Base-by-base conservation (phyloP, 495 filamentous ascomycete genomes). In the Saxispiralis lemnorum region DNA sequence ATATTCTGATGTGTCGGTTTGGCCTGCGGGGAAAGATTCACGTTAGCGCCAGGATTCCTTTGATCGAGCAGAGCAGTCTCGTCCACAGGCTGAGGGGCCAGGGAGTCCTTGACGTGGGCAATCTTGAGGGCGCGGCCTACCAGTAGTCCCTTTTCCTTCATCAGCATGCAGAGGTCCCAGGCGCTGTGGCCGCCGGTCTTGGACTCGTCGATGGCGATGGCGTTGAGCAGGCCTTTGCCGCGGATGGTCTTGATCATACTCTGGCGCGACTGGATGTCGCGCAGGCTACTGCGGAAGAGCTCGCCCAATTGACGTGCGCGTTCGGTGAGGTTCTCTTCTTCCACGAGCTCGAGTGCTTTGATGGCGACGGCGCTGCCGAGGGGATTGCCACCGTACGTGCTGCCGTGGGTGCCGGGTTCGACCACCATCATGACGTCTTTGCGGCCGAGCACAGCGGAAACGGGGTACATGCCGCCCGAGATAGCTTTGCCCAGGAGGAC, bases 1-100 rank as follows among this genome's bases (percentile, higher is more conserved):
- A 96, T 96, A 59, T 96, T 95, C 53, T 93, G 76, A 62, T 97
- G 89, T 30, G 92, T 99, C 9, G 92, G 92, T 72, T 99, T 99
- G 45, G 89, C 89, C 83, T 93, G 59, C 28, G 41, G 39, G 33
- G 46, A 49, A 38, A 36, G 13, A 9, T 28, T 28, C 40, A 14
- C 15, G 53, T 14, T 24, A 45, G 43, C 46, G 32, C 39, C 36
- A 17, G 41, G 39, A 43, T 55, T 35, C 15, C 18, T 10, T 9
- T 28, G 24, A 28, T 28, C 24, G 24, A 28, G 24, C 24, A 28
- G 24, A 4, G 24, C 24, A 9, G 24, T 28, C 24, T 28, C 24
- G 24, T 28, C 24, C 24, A 28, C 24, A 9, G 24, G 24, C 24
- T 28, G 4, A 9, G 5, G 4, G 16, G 14, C 19, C 51, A 63